These are phyloP conservation scores for Pachyrhizus erosus DNA, from an alignment of 306 rosid species.

Conservation along the genomic window DNA sequence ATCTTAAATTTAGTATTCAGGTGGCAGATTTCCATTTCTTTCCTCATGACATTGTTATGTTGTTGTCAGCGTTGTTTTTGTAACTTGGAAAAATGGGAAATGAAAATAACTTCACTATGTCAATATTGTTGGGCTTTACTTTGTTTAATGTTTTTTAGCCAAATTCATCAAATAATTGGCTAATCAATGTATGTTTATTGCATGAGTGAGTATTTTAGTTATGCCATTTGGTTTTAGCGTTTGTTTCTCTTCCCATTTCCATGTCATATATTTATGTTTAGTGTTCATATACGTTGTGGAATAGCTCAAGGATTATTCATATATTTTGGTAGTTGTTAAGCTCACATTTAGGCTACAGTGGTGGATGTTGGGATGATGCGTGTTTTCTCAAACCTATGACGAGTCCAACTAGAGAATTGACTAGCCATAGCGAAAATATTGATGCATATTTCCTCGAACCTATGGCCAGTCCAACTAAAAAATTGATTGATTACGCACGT, in stretches of 20 bases:
- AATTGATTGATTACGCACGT: too few species aligned
- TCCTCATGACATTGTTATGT: background rate
- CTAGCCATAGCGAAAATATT: conserved; percentile 34
- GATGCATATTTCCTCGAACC: conserved; percentile 37
- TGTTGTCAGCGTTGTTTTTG: conserved; percentile 10
- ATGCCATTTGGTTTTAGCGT: conserved; percentile 17
- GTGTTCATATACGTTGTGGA: background rate
- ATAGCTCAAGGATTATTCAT: background rate
- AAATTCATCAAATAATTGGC: conserved; percentile 2
- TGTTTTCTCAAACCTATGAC: conserved; percentile 42
- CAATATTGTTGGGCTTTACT: background rate
- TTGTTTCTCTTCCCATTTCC: background rate
- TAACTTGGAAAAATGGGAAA: background rate
- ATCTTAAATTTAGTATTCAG: too few species aligned
- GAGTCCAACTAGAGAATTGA: conserved; percentile 44
- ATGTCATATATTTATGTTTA: background rate
- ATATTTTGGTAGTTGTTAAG: conserved; percentile 35
- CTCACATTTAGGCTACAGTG: conserved; percentile 47
- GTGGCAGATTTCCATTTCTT: too few species aligned
- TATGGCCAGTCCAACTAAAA: conserved; percentile 48
- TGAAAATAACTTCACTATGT: background rate
- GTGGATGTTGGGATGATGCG: conserved; percentile 43
- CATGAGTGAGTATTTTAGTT: conserved; percentile 29
- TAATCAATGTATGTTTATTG: conserved; percentile 12
- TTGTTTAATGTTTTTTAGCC: background rate